Conservation (phyloP, 441 rosid genomes). For the Corymbia calophylla region DNA sequence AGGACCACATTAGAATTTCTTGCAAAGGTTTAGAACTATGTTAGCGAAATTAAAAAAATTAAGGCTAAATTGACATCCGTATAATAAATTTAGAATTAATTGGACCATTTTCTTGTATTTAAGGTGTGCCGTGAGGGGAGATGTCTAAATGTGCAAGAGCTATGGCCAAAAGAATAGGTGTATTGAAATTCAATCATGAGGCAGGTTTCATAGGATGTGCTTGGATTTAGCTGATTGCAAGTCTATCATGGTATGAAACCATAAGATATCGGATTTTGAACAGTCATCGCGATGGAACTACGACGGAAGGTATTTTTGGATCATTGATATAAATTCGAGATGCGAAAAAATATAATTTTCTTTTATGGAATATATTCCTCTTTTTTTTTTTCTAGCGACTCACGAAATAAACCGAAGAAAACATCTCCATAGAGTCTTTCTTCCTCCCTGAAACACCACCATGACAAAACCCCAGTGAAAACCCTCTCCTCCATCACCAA, state of each 20-base stretch:
- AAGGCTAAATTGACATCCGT: no score
- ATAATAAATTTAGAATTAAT: neutral
- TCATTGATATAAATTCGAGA: rapidly evolving
- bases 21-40: neutral
- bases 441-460: neutral
- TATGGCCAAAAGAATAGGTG: neutral
- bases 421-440: neutral
- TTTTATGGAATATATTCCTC: neutral
- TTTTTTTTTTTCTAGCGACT: neutral
- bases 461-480: neutral
- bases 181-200: neutral
- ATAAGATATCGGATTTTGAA: neutral
- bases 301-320: neutral
- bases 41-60: neutral
- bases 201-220: neutral
- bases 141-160: neutral
- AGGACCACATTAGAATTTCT: no score
- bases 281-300: neutral
- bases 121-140: neutral
- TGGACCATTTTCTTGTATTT: no score
- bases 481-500: neutral
- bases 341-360: no score
- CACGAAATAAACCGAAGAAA: neutral
- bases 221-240: neutral
- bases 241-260: no score